Evolutionary conservation across 768 basidiomycete species (phyloP), one percentile per base, ranked within the genome.

Genomic region (Russula compacta): DNA sequence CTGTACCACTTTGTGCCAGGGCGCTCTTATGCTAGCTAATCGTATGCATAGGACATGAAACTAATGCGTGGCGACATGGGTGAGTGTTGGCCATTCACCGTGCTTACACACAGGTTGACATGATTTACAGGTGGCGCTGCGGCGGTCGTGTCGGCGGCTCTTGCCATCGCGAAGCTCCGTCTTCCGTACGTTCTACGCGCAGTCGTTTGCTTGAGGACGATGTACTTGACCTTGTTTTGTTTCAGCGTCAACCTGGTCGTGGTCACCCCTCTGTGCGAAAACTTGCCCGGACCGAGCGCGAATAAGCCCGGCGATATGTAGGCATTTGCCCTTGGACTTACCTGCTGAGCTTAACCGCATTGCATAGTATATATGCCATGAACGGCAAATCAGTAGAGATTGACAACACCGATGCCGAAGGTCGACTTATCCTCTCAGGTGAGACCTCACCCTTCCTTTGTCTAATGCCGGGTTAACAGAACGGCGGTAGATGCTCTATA

Each of bases 41-140:
- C 59, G 14, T 17, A 33, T 46, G 21, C 10, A 10, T 47, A 89
- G 86, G 81, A 76, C 59, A 92, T 92, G 90, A 90, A 91, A 71
- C 72, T 82, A 5, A 91, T 92, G 89, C 82, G 89, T 43, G 91
- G 80, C 2, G 91, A 92, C 68, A 93, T 93, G 92, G 92, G 90
- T 79, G 71, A 60, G 72, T 53, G 17, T 43, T 55, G 15, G 3
- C 52, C 17, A 1, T 43, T 46, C 56, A 32, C 39, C 12, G 32
- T 6, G 17, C 49, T 44, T 29, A 24, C 9, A 17, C 50, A 8
- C 3, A 19, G 53, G 17, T n/a, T 50, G 33, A 51, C 48, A 46
- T 29, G 33, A 14, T 15, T 42, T 56, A 33, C 51, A 84, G 84
- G 86, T 63, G 90, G 90, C 56, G 92, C 92, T 5, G 91, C 92